Evolutionary conservation across 2,329 filamentous ascomycete species (phyloP).

Genomic region (Chalaropsis ovoidea): DNA sequence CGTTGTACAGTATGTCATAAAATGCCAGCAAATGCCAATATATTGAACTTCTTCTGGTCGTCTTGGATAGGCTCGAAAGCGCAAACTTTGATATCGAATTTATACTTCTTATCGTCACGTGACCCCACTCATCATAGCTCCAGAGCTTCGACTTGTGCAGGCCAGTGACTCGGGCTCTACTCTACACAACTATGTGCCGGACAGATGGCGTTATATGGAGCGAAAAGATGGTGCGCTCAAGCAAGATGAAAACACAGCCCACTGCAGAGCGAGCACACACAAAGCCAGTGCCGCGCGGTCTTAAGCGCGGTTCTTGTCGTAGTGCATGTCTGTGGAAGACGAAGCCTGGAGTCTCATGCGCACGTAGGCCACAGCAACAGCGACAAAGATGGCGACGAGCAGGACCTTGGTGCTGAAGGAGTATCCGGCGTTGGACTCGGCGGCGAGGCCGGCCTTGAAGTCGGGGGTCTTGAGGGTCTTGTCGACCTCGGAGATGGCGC

Average conservation of each 20-base stretch:
- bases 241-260: not conserved
- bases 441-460: constrained; percentile 3
- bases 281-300: not conserved
- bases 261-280: too few relatives aligned
- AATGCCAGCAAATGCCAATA: not conserved
- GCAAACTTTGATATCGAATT: constrained; percentile 23
- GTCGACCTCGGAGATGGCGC: constrained; percentile 23
- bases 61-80: not conserved
- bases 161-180: not conserved
- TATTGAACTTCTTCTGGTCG: not conserved
- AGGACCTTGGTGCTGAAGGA: constrained; percentile 22
- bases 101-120: constrained; percentile 22
- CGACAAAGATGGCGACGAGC: constrained; percentile 24
- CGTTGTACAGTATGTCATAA: not conserved
- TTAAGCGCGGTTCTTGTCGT: constrained; percentile 19
- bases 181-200: not conserved
- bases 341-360: constrained; percentile 21
- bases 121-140: constrained; percentile 12
- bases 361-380: constrained; percentile 22
- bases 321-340: constrained; percentile 3
- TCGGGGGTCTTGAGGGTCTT: constrained; percentile 18
- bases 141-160: not conserved
- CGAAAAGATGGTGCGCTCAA: not conserved
- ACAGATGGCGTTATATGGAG: not conserved
- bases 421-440: constrained; percentile 18